Evolutionary conservation across 1,139 yeast species (phyloP).

Genomic region (Hyphopichia wangnamkhiaoensis): DNA sequence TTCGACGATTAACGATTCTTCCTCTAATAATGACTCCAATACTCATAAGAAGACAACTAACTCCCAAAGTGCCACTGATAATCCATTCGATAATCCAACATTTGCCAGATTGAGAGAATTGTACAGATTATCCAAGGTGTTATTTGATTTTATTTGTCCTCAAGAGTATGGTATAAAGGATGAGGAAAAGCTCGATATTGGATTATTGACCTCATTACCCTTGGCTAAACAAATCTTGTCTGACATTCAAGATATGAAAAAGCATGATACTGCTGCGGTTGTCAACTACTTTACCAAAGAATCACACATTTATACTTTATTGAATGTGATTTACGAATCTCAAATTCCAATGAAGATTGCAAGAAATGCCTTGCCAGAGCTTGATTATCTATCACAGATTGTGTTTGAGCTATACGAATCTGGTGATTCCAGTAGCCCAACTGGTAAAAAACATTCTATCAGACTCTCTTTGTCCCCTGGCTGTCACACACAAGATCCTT

Average conservation of each 20-base stretch:
- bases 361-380: constrained; percentile 91
- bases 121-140: constrained; percentile 84
- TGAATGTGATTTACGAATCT: constrained; percentile 91
- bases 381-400: constrained; percentile 93
- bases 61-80: constrained; percentile 27
- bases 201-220: constrained; percentile 90
- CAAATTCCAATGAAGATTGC: constrained; percentile 93
- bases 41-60: constrained; percentile 13
- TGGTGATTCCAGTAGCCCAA: constrained; percentile 55
- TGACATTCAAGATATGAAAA: constrained; percentile 80
- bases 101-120: constrained; percentile 83
- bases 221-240: constrained; percentile 82
- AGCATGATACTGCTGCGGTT: constrained; percentile 76
- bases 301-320: constrained; percentile 90
- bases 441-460: constrained; percentile 81
- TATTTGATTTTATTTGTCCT: constrained; percentile 97
- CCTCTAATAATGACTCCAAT: constrained; percentile 24
- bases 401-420: constrained; percentile 91
- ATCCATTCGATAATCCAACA: constrained; percentile 80
- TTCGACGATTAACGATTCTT: constrained; percentile 22
- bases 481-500: constrained; percentile 95
- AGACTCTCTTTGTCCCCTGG: constrained; percentile 93
- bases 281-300: constrained; percentile 95
- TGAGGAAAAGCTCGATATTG: constrained; percentile 93
- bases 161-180: constrained; percentile 98